Conservation (phyloP, 192 early-diverging fungal species). For the Entomortierella beljakovae region DNA sequence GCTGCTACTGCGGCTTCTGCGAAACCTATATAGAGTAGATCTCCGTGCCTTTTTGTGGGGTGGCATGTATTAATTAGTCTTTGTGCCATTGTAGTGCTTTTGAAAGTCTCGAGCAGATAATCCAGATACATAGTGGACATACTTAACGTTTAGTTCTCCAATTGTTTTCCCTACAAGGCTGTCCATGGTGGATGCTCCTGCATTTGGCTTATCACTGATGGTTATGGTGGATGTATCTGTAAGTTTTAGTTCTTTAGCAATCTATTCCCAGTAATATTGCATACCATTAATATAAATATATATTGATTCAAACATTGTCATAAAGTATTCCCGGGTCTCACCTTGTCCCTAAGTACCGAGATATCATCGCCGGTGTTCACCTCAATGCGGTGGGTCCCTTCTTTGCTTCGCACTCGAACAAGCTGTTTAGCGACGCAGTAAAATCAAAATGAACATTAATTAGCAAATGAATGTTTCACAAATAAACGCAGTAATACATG, state of each 20-base stretch:
- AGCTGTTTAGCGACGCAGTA: slow-evolving; percentile 53
- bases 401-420: slow-evolving; percentile 76
- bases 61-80: too few species aligned
- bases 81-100: too few species aligned
- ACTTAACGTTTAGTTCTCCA: slow-evolving; percentile 53
- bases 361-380: slow-evolving; percentile 67
- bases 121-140: neutral
- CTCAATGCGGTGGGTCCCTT: slow-evolving; percentile 75
- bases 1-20: slow-evolving; percentile 45
- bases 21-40: slow-evolving; percentile 63
- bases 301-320: too few species aligned
- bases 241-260: slow-evolving; percentile 57
- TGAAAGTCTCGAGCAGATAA: too few species aligned
- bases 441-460: neutral
- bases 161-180: slow-evolving; percentile 50
- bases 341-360: slow-evolving; percentile 64
- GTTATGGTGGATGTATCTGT: slow-evolving; percentile 54
- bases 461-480: too few species aligned
- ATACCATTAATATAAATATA: slow-evolving; percentile 4
- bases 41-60: slow-evolving; percentile 58
- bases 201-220: slow-evolving; percentile 56
- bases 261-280: slow-evolving; percentile 33
- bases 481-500: neutral
- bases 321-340: too few species aligned
- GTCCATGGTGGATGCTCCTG: slow-evolving; percentile 43